phyloP scores from a whole-genome alignment of 106 monocot genomes.

The Acorus gramineus region DNA sequence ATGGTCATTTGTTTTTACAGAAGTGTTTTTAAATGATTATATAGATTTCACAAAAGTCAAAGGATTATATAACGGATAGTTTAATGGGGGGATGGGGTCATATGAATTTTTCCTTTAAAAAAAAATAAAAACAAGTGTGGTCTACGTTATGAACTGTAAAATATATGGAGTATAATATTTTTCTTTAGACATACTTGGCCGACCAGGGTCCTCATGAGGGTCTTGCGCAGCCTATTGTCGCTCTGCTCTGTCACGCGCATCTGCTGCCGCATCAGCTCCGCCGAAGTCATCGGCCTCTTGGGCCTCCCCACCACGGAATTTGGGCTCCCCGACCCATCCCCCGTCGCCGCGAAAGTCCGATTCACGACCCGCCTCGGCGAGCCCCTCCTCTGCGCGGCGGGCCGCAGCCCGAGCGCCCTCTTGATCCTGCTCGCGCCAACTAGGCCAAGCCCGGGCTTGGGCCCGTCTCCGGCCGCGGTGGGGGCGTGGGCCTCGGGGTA shows the following conservation, averaged over 20 bases:
- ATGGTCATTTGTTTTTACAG: too few relatives aligned
- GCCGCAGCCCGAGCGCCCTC: slow-evolving; percentile 30
- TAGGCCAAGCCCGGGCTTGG: not conserved
- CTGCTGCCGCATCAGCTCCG: slow-evolving; percentile 69
- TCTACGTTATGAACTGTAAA: too few relatives aligned
- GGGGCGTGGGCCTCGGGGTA: slow-evolving; percentile 5
- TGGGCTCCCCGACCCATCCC: not conserved
- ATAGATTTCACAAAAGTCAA: too few relatives aligned
- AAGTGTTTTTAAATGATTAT: too few relatives aligned
- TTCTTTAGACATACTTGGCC: slow-evolving; percentile 23
- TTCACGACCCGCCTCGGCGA: slow-evolving; percentile 26
- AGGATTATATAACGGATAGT: too few relatives aligned
- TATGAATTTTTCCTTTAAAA: not conserved
- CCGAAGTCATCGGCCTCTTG: slow-evolving; percentile 52
- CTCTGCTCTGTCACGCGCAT: slow-evolving; percentile 51
- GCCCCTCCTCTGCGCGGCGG: slow-evolving; percentile 17
- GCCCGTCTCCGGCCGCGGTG: not conserved
- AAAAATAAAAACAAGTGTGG: not conserved
- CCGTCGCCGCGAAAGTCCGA: slow-evolving; percentile 7
- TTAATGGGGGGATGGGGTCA: not conserved
- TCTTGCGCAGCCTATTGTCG: slow-evolving; percentile 43
- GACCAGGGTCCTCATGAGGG: slow-evolving; percentile 34
- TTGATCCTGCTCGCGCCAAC: slow-evolving; percentile 27
- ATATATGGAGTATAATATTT: not conserved
- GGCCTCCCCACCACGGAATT: too few relatives aligned